Evolutionary conservation across 331 rosid species (phyloP), one percentile per base, ranked within the genome.

Genomic region (Dryas integrifolia): DNA sequence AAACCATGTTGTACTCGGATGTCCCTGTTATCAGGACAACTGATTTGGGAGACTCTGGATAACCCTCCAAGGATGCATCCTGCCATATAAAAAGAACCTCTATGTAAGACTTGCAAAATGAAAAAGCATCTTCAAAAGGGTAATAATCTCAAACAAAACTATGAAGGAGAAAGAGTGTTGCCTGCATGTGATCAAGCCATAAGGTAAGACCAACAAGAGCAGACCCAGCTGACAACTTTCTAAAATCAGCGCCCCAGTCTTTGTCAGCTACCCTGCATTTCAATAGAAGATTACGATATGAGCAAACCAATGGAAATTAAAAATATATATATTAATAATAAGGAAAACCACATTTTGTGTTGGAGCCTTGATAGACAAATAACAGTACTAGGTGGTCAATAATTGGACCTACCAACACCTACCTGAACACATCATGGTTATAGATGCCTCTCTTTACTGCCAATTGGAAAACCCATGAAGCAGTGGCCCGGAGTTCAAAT

Each of bases 121-220:
- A 63, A 46, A 5, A 5, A 24, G 38, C 7, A 69, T 63, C 41
- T 62, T 57, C 56, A 46, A 50, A 14, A 39, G 79, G 18, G 61
- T 48, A 56, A 39, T 52, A 12, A 21, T 26, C 15, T 44, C 45
- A 39, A 56, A 21, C 43, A 9, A 60, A 67, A 60, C 16, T 41
- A 24, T 11, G 41, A 35, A 63, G 16, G 24, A 56, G 75, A 77
- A 76, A 10, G 53, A 78, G 81, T 55, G 80, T 83, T 79, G 86
- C 98, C 96, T 93, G 98, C 98, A 93, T 93, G 72, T 84, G 88
- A 75, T 93, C 98, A 78, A 93, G 96, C 98, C 98, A 93, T 64
- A 93, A 78, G n/a, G 98, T 93, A 74, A 93, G 95, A 80, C 90
- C 97, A 82, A 91, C 96, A 66, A 93, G 96, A 75, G 98, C 90